phyloP scores from a whole-genome alignment of 2,329 filamentous ascomycete species.

The Aspergillus flavus region DNA sequence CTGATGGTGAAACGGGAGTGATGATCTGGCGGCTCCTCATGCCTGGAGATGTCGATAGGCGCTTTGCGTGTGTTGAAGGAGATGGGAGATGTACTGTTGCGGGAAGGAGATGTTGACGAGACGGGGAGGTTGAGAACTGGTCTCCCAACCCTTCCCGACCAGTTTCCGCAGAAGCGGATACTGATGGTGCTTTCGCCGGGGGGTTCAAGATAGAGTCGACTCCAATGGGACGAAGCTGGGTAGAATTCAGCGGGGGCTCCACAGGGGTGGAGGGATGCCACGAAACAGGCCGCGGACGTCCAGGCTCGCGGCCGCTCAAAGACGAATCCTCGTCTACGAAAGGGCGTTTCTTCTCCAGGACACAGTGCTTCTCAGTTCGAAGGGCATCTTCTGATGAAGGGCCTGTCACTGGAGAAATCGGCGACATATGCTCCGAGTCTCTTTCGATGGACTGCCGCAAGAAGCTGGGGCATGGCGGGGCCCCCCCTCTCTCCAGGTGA shows the following conservation, averaged over 20 bases:
- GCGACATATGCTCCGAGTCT: constrained; percentile 44
- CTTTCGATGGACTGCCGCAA: constrained; percentile 29
- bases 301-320: constrained; percentile 26
- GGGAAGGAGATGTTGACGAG: constrained; percentile 32
- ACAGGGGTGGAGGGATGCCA: constrained; percentile 41
- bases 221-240: constrained; percentile 39
- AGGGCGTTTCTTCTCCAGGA: constrained; percentile 28
- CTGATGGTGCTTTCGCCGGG: constrained; percentile 29
- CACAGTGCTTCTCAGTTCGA: constrained; percentile 22
- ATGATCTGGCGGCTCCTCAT: constrained; percentile 33
- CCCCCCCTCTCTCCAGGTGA: constrained; percentile 42
- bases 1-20: constrained; percentile 41
- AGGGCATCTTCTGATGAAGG: constrained; percentile 32
- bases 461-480: constrained; percentile 41
- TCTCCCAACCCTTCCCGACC: constrained; percentile 28
- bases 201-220: constrained; percentile 47
- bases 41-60: constrained; percentile 37
- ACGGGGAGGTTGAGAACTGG: constrained; percentile 20
- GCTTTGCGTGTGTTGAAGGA: constrained; percentile 25
- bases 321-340: constrained; percentile 20
- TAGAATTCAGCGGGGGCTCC: constrained; percentile 36
- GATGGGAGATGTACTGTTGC: constrained; percentile 29
- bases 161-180: constrained; percentile 14
- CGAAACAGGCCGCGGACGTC: constrained; percentile 35
- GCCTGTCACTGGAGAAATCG: constrained; percentile 33